These are phyloP conservation scores for Aeminium ludgeri DNA, from an alignment of 495 filamentous ascomycete species.

Conservation along the genomic window DNA sequence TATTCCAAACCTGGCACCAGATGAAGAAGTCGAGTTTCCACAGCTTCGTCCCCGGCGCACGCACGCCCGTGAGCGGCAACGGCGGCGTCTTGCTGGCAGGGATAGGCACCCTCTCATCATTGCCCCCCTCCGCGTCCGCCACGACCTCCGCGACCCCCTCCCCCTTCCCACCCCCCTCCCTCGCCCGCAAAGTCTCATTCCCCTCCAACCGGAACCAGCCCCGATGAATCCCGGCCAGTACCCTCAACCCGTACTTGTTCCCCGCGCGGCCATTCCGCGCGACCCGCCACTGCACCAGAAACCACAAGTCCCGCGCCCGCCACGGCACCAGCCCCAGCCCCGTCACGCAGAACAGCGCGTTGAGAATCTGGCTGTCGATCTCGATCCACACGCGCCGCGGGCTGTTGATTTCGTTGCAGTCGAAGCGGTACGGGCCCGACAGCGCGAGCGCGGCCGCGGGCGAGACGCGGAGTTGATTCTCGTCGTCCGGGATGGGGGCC, in stretches of 20 bases:
- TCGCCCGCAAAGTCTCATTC: conserved; percentile 30
- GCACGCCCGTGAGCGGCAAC: conserved; percentile 42
- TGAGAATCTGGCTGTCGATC: conserved; percentile 69
- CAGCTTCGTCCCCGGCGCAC: conserved; percentile 43
- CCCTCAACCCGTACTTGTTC: conserved; percentile 36
- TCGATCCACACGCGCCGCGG: conserved; percentile 68
- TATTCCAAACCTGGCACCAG: conserved; percentile 59
- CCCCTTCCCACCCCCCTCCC: background rate
- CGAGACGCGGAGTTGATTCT: background rate
- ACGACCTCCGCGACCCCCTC: background rate
- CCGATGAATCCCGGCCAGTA: conserved; percentile 48
- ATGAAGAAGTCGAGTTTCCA: conserved; percentile 75
- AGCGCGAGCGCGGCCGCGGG: conserved; percentile 4
- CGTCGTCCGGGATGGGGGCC: conserved; percentile 27
- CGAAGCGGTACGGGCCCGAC: conserved; percentile 2
- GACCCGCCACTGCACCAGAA: conserved; percentile 45
- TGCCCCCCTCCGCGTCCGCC: background rate
- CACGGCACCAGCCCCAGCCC: conserved; percentile 73
- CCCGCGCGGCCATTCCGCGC: conserved; percentile 14
- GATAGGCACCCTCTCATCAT: conserved; percentile 35
- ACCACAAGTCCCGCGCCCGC: conserved; percentile 67
- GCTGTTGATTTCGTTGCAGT: conserved; percentile 56
- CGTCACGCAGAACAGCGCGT: conserved; percentile 74
- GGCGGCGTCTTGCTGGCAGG: conserved; percentile 38
- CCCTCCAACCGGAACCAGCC: conserved; percentile 53